Base-by-base conservation (phyloP, 176 grass and related monocot genomes). In the Triticum dicoccoides region DNA sequence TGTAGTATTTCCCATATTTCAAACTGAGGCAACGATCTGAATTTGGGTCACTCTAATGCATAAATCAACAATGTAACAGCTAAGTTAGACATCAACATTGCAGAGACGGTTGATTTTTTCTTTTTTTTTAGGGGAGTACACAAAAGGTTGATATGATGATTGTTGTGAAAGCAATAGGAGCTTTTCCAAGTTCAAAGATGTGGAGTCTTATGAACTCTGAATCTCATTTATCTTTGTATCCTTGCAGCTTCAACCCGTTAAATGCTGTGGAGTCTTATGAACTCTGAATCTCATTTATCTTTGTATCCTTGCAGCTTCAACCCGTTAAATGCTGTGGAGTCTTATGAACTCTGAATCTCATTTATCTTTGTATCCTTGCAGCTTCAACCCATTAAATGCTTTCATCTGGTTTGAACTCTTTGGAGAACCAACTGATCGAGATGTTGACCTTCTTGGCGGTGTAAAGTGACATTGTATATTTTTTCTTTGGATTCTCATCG, bases 381-480 rank as follows among this genome's bases (percentile, higher is more conserved):
- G 93, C 82, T 98, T 98, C 83, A 92, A 95, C 77, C 93, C 90
- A 18, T 83, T 95, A 84, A 83, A 84, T 83, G 93, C 96, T 2
- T 90, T 91, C 82, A 98, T 98, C 89, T 98, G 96, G 96, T 93
- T 98, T 65, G 93, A 98, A 56, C 88, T 95, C 78, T 92, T 88
- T 91, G 93, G 89, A 74, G 96, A 91, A 85, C 89, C 93, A 83
- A 90, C 90, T 12, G 96, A 98, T 63, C 90, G 96, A 78, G 91
- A 92, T 34, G 90, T 95, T 86, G 96, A 94, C 79, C 88, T 95
- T 61, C 86, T 98, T 89, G 96, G 96, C 27, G 89, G 91, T 89
- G 96, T 98, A 95, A 98, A 82, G 86, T 72, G 15, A 45, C 85
- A 44, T 15, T 86, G 3, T n/a, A 11, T 66, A 34, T 88, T 75